A percentile compares a stretch with the other conserved stretches of the same genome.
These are phyloP conservation scores for Suillus subalutaceus DNA, from an alignment of 768 basidiomycete genomes.

Conservation along the genomic window DNA sequence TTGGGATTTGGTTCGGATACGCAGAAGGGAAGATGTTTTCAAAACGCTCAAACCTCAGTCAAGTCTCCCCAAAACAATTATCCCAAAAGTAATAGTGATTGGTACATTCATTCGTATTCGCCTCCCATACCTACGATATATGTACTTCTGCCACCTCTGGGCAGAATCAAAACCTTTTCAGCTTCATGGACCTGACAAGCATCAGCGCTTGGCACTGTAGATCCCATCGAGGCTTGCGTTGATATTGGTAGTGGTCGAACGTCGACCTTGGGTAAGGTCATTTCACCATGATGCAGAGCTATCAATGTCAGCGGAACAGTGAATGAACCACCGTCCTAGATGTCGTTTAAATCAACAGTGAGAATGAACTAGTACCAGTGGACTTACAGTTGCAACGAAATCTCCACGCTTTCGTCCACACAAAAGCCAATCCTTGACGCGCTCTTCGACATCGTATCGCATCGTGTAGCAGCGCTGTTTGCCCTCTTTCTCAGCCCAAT, in stretches of 20 bases:
- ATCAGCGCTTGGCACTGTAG: slow-evolving; percentile 67
- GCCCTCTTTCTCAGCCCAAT: slow-evolving; percentile 63
- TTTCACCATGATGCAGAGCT: slow-evolving; percentile 81
- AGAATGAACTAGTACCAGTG: background rate
- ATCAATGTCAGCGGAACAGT: slow-evolving; percentile 76
- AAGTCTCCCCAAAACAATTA: background rate
- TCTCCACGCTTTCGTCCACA: slow-evolving; percentile 88
- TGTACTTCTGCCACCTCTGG: slow-evolving; percentile 80
- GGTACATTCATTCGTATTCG: slow-evolving; percentile 21
- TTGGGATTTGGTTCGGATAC: slow-evolving; percentile 58
- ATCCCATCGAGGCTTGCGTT: slow-evolving; percentile 58
- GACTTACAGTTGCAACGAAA: slow-evolving; percentile 69
- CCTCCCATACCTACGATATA: slow-evolving; percentile 77
- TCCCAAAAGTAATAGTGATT: background rate
- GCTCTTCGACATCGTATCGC: slow-evolving; percentile 82
- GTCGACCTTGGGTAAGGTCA: slow-evolving; percentile 73
- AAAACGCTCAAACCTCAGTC: slow-evolving; percentile 7
- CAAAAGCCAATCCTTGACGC: slow-evolving; percentile 85
- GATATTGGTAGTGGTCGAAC: slow-evolving; percentile 61
- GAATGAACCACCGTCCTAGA: slow-evolving; percentile 63
- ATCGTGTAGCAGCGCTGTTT: slow-evolving; percentile 53
- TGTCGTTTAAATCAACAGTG: slow-evolving; percentile 11
- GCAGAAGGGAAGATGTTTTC: slow-evolving; percentile 38
- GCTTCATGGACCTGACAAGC: slow-evolving; percentile 87
- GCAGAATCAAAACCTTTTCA: slow-evolving; percentile 77